Base-by-base conservation (phyloP, 2,329 filamentous ascomycete species). In the Lachnellula hyalina region DNA sequence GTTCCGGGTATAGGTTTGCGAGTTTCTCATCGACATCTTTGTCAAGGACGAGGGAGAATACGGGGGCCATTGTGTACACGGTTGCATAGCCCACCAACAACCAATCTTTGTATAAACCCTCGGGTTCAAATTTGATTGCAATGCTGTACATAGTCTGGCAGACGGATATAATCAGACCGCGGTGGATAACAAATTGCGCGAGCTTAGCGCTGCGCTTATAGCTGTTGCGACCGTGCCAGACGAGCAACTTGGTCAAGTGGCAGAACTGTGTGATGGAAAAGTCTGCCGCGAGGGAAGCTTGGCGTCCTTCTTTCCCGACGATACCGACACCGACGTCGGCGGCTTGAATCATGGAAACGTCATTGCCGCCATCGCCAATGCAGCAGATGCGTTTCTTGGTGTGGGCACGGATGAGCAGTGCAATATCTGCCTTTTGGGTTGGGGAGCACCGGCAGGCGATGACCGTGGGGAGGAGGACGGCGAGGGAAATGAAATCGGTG, bases 141-240 rank as follows among this genome's bases (percentile, higher is more conserved):
- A 97, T 95, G 70, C 89, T 95, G 76, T 93, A 99, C 80, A 99
- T 91, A 0, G 94, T 97, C 74, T 99, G 94, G 66, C 92, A 96
- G 28, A 97, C 91, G 52, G 84, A 87, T 67, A 99, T 96, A 67
- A 99, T 96, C 45, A 99, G 77, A 49, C 94, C 94, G 66, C 94
- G 88, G 70, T 99, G 95, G 65, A 99, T 99, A 65, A 99, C 93
- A 72, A 99, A 99, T 71, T 97, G 95, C 0, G 90, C 91, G 23
- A 99, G 82, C 74, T 99, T 99, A 28, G 94, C 94, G 56, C 85
- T 90, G 46, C 95, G 84, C 73, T 97, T 97, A 78, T 99, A 99
- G 64, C 87, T 93, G 74, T 99, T 99, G 34, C 95, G 85, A 1
- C 94, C 94, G 70, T 99, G 95, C 94, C 95, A 99, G 38, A 99